Evolutionary conservation across 2,329 filamentous ascomycete species (phyloP), one percentile per base, ranked within the genome.

Genomic region (Fusarium falciforme): DNA sequence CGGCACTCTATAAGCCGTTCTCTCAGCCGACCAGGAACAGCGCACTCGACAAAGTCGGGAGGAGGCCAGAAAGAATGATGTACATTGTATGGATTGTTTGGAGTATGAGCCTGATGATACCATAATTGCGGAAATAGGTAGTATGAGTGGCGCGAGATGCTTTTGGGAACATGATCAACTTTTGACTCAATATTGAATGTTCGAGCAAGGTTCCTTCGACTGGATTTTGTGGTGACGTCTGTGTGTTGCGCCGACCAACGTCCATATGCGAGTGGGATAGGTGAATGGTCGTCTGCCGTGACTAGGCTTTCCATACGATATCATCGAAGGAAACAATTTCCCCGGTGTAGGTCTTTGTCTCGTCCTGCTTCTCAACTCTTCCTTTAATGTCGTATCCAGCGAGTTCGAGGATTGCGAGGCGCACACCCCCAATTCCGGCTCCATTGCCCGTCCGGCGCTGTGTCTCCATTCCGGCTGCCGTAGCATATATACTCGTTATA

Each of bases 1-100:
- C 84, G 82, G 64, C 82, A 82, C 38, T 81, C 84, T 5, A 74
- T 82, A 20, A 78, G 77, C 58, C 76, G 87, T 38, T 81, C 84
- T 5, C 74, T 82, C 14, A 78, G 77, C 33, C 76, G 87, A 40
- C 85, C 87, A 2, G 85, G 82, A 5, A 86, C 84, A 10, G 80
- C 77, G 5, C 77, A 81, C 9, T 84, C 81, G 36, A 76, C 74
- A 22, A 74, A 73, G 36, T 80, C 80, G 12, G 62, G 44, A 25
- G 63, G 67, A 22, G 62, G 70, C 9, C 65, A 68, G 33, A 74
- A 73, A 49, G 70, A 79, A 31, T 70, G 61, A 70, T 42, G 40
- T 42, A 20, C 22, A 20, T 20, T 31, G 35, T 3, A 38, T 9
- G 12, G 10, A 11, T 47, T 44, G 38, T 31, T 52, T 58, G n/a